Evolutionary conservation across 169 alveolate genomes (phyloP).

Genomic region (Eimeria zaria): DNA sequence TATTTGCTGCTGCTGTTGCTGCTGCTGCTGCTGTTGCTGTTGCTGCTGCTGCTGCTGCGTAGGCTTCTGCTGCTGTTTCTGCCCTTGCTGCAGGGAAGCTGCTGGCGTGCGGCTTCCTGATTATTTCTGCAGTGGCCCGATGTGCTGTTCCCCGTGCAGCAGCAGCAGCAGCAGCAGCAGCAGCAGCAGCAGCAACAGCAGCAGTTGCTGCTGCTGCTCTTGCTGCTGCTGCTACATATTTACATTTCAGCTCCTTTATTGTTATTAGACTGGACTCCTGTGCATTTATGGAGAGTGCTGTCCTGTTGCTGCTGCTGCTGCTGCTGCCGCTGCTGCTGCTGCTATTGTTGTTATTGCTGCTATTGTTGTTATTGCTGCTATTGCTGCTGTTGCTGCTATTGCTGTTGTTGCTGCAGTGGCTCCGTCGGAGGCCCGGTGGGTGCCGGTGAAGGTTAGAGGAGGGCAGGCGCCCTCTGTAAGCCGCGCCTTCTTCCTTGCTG

Average conservation of each 20-base stretch:
- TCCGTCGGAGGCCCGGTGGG: conserved; percentile 20
- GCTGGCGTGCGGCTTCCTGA: background rate
- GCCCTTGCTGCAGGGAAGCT: background rate
- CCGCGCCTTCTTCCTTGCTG: background rate
- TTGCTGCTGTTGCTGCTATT: background rate
- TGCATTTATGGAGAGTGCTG: background rate
- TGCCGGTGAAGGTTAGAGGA: background rate
- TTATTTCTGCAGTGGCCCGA: too few species aligned
- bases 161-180: background rate
- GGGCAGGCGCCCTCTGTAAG: background rate
- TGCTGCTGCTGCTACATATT: background rate
- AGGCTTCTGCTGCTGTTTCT: background rate
- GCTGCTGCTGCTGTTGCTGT: background rate
- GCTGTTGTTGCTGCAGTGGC: conserved; percentile 9
- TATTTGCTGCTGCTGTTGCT: conserved; percentile 1
- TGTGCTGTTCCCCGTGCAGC: background rate
- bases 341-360: too few species aligned
- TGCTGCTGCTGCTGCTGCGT: too few species aligned
- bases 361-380: background rate
- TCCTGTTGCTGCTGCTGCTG: background rate
- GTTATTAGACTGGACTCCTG: background rate
- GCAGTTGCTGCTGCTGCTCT: background rate
- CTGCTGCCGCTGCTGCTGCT: too few species aligned
- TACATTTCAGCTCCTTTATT: too few species aligned
- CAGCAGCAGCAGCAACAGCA: too few species aligned